A percentile compares a stretch with the other conserved stretches of the same genome.
Conservation (phyloP, 1,284 basidiomycete species). For the Tilletiaria anomala region DNA sequence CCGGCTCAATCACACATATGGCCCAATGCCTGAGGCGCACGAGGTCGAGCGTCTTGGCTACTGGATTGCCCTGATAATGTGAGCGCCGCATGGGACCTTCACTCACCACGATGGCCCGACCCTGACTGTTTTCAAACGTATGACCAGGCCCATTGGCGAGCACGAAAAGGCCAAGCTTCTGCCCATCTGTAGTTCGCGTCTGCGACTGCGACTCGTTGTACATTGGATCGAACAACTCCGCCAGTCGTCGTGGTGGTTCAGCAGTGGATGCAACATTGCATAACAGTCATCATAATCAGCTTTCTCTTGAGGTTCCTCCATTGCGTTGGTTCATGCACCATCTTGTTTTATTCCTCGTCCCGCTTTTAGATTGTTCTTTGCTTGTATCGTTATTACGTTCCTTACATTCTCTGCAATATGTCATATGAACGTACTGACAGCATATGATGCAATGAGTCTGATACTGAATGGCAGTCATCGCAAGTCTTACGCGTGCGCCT, state of each 20-base stretch:
- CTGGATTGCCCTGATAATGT: constrained; percentile 73
- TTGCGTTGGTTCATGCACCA: neutral
- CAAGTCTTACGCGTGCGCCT: too few species aligned
- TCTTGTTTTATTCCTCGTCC: neutral
- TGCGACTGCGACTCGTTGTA: constrained; percentile 67
- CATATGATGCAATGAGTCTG: too few species aligned
- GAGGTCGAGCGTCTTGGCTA: constrained; percentile 26
- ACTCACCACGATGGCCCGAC: too few species aligned
- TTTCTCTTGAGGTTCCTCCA: neutral
- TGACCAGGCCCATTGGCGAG: constrained; percentile 65
- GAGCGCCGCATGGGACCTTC: neutral
- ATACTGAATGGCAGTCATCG: too few species aligned
- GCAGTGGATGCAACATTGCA: neutral
- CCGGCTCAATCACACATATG: constrained; percentile 50
- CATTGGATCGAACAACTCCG: constrained; percentile 79
- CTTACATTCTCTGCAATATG: too few species aligned
- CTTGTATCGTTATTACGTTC: too few species aligned
- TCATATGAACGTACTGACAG: too few species aligned
- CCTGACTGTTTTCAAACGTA: neutral
- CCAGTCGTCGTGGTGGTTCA: constrained; percentile 55
- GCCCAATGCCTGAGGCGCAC: constrained; percentile 19
- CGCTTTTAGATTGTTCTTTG: neutral
- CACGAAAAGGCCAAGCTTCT: constrained; percentile 82
- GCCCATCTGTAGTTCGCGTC: constrained; percentile 64
- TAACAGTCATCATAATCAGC: neutral